A percentile compares a stretch with the other conserved stretches of the same genome.
These are phyloP conservation scores for Erodium moschatum DNA, from an alignment of 441 rosid genomes.

Conservation along the genomic window DNA sequence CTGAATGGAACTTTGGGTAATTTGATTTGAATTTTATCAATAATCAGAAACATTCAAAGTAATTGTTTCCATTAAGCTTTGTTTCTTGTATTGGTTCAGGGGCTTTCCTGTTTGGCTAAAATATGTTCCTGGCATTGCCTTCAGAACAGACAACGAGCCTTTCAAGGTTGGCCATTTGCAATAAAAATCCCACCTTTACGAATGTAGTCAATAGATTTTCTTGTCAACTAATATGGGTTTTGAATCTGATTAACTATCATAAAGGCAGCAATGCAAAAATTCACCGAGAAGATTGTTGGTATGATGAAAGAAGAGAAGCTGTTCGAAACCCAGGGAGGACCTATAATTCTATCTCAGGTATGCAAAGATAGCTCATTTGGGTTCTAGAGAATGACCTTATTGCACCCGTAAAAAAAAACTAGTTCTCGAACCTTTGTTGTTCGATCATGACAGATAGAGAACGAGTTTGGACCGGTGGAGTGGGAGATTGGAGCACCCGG, in stretches of 20 bases:
- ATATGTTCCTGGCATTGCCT: conserved; percentile 39
- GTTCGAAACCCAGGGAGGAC: conserved; percentile 85
- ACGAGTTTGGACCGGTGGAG: conserved; percentile 70
- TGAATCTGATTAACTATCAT: neutral
- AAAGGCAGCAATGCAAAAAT: conserved; percentile 82
- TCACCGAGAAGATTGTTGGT: conserved; percentile 72
- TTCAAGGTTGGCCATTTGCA: conserved; percentile 36
- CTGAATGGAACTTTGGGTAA: conserved; percentile 28
- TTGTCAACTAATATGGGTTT: neutral
- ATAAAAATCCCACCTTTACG: neutral
- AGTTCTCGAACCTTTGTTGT: neutral
- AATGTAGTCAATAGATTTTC: neutral
- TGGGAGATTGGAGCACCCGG: conserved; percentile 61
- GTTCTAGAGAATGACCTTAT: too few species aligned
- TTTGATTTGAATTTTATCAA: neutral
- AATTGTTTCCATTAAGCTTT: neutral
- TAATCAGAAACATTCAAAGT: neutral
- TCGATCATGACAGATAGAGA: conserved; percentile 51
- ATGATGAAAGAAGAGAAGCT: conserved; percentile 74
- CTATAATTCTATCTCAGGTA: conserved; percentile 85
- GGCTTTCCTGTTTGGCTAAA: conserved; percentile 31
- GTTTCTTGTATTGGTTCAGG: conserved; percentile 12
- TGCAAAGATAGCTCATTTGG: neutral
- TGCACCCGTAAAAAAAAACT: too few species aligned
- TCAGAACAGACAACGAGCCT: conserved; percentile 58